Evolutionary conservation across 1,284 basidiomycete genomes (phyloP).

Genomic region (Papiliotrema laurentii): DNA sequence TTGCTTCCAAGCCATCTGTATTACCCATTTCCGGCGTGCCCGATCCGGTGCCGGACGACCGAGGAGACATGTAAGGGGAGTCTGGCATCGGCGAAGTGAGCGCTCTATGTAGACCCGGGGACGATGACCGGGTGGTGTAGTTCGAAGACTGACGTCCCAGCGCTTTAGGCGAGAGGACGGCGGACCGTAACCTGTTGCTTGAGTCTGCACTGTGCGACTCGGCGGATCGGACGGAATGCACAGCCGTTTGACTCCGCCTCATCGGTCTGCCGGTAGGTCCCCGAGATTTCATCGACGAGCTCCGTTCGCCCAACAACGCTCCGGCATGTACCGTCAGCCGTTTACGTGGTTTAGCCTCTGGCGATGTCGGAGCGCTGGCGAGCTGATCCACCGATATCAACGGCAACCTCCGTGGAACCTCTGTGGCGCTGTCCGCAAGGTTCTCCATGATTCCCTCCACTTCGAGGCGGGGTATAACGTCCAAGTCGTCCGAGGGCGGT

Average conservation of each 20-base stretch:
- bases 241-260: conserved; percentile 24
- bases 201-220: conserved; percentile 25
- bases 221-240: conserved; percentile 31
- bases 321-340: too few relatives aligned
- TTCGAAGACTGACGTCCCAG: conserved; percentile 4
- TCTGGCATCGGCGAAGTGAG: conserved; percentile 7
- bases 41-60: conserved; percentile 6
- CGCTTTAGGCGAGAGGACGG: conserved; percentile 12
- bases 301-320: too few relatives aligned
- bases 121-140: conserved; percentile 5
- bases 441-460: too few relatives aligned
- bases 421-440: background rate
- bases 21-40: conserved; percentile 33
- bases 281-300: conserved; percentile 15
- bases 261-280: conserved; percentile 17
- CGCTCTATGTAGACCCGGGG: conserved; percentile 8
- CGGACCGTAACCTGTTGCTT: conserved; percentile 16
- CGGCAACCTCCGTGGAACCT: background rate
- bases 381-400: background rate
- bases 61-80: background rate
- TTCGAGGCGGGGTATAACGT: too few relatives aligned
- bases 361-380: background rate
- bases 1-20: conserved; percentile 66
- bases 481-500: conserved; percentile 20
- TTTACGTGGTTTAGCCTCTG: background rate